Base-by-base conservation (phyloP, 129 eudicot species). In the Tagetes erecta region DNA sequence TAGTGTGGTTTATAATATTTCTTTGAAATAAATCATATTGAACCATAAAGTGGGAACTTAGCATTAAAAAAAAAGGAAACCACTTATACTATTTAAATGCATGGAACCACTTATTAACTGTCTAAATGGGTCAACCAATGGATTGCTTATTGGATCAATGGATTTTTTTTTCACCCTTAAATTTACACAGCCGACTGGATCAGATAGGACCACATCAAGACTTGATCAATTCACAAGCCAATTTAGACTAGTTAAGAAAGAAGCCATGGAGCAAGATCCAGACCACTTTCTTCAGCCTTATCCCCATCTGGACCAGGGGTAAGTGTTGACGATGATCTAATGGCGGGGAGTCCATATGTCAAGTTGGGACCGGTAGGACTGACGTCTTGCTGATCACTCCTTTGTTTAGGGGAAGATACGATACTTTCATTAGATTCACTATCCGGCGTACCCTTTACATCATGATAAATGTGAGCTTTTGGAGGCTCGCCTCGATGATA, bases 401-500 rank as follows among this genome's bases (percentile, higher is more conserved):
- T 70, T 52, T 9, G 53, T 78, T 64, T 57, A 66, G 80, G 69
- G 70, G 71, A 55, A 31, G 66, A 68, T 75, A 65, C 63, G n/a
- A 52, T 41, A 20, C 74, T 64, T 38, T 49, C 50, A 62, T 62
- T 65, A 56, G 37, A 10, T 42, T 80, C 85, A n/a, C 59, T 70
- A 13, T 66, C 80, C 35, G 14, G 69, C 55, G 76, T 55, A 62
- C n/a, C 71, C 70, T 78, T 69, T 40, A 30, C 50, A 10, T 72
- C 73, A 37, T 67, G 75, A 65, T n/a, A 64, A 71, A 67, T 81
- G 41, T 59, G 78, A 67, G 30, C 65, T 68, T 79, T 87, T 55
- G 81, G 68, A 42, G 78, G 67, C 72, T 85, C 92, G 51, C 73
- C 69, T 58, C 83, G 82, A 46, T 83, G 78, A 76, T 68, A 67